Base-by-base conservation (phyloP, 345 rosid genomes). In the Conringia planisiliqua region DNA sequence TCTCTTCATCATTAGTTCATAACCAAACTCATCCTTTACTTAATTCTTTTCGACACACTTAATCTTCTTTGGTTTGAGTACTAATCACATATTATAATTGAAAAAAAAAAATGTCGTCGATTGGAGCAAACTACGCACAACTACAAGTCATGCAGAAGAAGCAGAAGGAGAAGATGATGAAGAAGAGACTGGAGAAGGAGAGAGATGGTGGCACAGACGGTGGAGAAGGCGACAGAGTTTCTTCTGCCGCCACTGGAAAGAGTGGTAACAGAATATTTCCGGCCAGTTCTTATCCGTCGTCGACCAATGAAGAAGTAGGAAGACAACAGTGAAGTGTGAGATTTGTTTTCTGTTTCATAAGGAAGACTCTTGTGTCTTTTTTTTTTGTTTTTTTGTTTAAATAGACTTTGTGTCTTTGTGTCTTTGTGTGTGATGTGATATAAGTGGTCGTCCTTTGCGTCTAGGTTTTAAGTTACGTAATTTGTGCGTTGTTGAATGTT, bases 61-160 rank as follows among this genome's bases (percentile, higher is more conserved):
- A 33, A 6, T 44, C 33, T 39, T 56, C 38, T 36, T 38, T 64
- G 48, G 7, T 70, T 65, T 38, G 48, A 44, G 62, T 32, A 50
- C 4, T 14, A 75, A 54, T 52, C n/a, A 69, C 10, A 10, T 44
- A 6, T 6, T 29, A 50, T 60, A 27, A 48, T 2, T n/a, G n/a
- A n/a, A n/a, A 47, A 29, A 10, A 50, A 46, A 32, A 74, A 42
- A 78, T 78, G 81, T 72, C 81, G 30, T 78, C 81, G 0, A 78
- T 78, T 1, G 81, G 81, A 78, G 81, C 78, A 66, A 78, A 50
- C 50, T 78, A 78, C 42, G 81, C 77, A 65, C 78, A 72, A 3
- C 77, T 78, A 42, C 72, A 59, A 59, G 64, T 60, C 46, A 66
- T 78, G 78, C 77, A 78, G 48, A 66, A 60, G 64, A 78, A 72